Base-by-base conservation (phyloP, 441 rosid species). In the Pelargonium cotyledonis region DNA sequence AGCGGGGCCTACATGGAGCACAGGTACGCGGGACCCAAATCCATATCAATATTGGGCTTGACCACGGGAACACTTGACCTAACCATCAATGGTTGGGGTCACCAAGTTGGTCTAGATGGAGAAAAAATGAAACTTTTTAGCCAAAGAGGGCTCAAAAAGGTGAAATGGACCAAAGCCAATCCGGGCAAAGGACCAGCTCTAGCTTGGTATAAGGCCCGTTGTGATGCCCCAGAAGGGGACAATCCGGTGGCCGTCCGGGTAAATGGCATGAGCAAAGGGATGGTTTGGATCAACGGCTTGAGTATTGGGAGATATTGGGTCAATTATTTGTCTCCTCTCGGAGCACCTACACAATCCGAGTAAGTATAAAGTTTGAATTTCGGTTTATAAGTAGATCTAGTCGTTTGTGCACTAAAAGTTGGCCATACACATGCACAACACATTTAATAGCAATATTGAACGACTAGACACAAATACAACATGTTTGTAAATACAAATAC, bases 281-380 rank as follows among this genome's bases (percentile, higher is more conserved):
- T 89, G 87, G 79, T 87, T 63, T 95, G 97, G 96, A 78, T 95
- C 38, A 95, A 95, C 31, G 98, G 98, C 5, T 75, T 79, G 64
- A 88, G 84, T 81, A 85, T 95, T 15, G 98, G 99, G 35, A 81
- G 99, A 12, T 84, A 90, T 70, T 95, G 99, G 99, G 75, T 81
- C 83, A 80, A 91, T n/a, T 92, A 73, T 75, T 63, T 88, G 23
- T 89, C 98, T 31, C 90, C 98, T 18, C 85, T 89, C 38, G 82
- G 80, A 5, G 47, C 76, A 14, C 85, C 98, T 8, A 75, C 97
- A 21, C 98, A 95, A 79, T 53, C 79, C 7, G 98, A 90, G 84
- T 88, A 80, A 68, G 91, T 70, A 64, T 31, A 3, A 31, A 31
- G 38, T 31, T 31, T 31, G 4, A 4, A 31, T 31, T 31, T 31